These are phyloP conservation scores for Geopyxis carbonaria DNA, from an alignment of 495 filamentous ascomycete genomes.

Conservation along the genomic window DNA sequence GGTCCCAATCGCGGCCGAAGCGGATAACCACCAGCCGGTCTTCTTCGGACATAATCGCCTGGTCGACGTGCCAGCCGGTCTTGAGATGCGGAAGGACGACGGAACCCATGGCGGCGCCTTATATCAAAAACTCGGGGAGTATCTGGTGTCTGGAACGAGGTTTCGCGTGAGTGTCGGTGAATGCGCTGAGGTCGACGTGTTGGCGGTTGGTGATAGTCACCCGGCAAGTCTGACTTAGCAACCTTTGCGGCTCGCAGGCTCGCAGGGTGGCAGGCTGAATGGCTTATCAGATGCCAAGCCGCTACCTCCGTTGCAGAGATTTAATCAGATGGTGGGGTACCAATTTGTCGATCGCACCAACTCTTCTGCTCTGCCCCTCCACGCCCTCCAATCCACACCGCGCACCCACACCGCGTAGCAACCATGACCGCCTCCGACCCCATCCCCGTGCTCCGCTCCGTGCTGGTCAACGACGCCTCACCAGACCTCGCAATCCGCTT, in stretches of 20 bases:
- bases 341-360: constrained; percentile 5
- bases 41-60: constrained; percentile 81
- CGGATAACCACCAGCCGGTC: constrained; percentile 92
- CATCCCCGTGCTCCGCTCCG: constrained; percentile 42
- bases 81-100: constrained; percentile 84
- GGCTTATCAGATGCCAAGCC: not conserved
- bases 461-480: constrained; percentile 58
- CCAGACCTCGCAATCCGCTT: constrained; percentile 74
- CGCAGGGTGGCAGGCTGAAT: not conserved
- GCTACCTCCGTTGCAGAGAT: no score
- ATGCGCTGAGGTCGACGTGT: not conserved
- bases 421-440: constrained; percentile 28
- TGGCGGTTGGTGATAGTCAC: not conserved
- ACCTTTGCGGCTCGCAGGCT: not conserved
- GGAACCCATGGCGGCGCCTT: constrained; percentile 87
- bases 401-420: constrained; percentile 11
- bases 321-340: constrained; percentile 2
- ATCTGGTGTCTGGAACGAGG: no score
- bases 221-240: not conserved
- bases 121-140: no score
- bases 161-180: no score
- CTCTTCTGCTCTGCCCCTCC: constrained; percentile 7
- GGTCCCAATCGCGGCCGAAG: constrained; percentile 67
- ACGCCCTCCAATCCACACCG: not conserved
- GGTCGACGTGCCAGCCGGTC: constrained; percentile 93